Conservation (phyloP, 768 basidiomycete genomes). For the Lyophyllum atratum region DNA sequence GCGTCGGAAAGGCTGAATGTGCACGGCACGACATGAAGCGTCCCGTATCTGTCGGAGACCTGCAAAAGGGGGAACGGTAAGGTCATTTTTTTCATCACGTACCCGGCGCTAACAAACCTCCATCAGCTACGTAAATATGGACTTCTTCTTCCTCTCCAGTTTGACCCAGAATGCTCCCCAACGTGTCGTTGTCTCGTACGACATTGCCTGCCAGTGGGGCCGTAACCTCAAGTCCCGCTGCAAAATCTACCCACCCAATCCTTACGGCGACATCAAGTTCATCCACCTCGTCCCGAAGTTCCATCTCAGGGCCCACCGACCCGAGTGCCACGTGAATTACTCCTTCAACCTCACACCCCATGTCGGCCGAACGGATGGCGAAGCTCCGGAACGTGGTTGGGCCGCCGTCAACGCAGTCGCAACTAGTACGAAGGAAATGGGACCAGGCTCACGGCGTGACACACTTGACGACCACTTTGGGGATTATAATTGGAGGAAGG, state of each 20-base stretch:
- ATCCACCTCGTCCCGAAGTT: slow-evolving; percentile 30
- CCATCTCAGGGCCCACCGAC: slow-evolving; percentile 26
- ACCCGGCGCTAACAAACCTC: not conserved
- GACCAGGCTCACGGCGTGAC: slow-evolving; percentile 23
- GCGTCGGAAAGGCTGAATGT: slow-evolving; percentile 21
- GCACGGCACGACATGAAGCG: slow-evolving; percentile 17
- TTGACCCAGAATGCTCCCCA: slow-evolving; percentile 12
- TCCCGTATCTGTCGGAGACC: slow-evolving; percentile 9
- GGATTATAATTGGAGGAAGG: slow-evolving; percentile 28
- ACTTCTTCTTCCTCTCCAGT: slow-evolving; percentile 25
- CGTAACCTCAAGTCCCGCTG: slow-evolving; percentile 21
- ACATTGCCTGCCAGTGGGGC: slow-evolving; percentile 31
- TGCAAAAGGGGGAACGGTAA: slow-evolving; percentile 10
- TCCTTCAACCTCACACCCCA: slow-evolving; percentile 24
- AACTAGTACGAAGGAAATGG: slow-evolving; percentile 26
- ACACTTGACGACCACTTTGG: slow-evolving; percentile 25
- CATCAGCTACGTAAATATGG: slow-evolving; percentile 22
- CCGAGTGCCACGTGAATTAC: slow-evolving; percentile 21
- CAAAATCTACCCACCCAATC: slow-evolving; percentile 1
- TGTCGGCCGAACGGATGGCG: slow-evolving; percentile 14
- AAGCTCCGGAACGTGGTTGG: slow-evolving; percentile 26
- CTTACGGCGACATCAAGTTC: not conserved
- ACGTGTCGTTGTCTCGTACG: slow-evolving; percentile 22
- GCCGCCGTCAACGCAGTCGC: slow-evolving; percentile 20
- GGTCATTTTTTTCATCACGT: not conserved